Percentiles rank a stretch among this genome's conserved stretches.
Evolutionary conservation across 805 yeast species (phyloP).

Genomic region (Starmera dryadoides): DNA sequence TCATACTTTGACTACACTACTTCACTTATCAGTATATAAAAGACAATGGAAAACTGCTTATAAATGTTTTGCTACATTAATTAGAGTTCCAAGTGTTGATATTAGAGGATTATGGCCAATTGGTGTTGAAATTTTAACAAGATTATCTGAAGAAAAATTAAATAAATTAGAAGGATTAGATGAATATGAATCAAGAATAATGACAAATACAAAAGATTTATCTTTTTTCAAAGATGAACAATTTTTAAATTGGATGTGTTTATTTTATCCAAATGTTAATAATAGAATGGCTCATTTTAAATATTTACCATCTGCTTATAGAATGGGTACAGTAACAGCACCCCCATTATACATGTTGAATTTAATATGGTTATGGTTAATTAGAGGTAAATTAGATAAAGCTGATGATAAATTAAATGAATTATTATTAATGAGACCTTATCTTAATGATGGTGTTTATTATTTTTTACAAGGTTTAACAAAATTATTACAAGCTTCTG

Average conservation of each 20-base stretch:
- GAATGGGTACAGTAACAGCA: conserved; percentile 6
- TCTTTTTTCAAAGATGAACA: conserved; percentile 14
- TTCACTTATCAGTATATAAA: conserved; percentile 41
- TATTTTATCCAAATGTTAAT: conserved; percentile 3
- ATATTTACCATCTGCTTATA: conserved; percentile 5
- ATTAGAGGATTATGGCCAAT: conserved; percentile 55
- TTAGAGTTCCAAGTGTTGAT: conserved; percentile 44
- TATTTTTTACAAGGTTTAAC: conserved; percentile 18
- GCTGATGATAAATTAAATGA: conserved; percentile 14
- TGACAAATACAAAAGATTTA: background rate
- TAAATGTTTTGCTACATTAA: conserved; percentile 39
- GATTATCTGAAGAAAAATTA: conserved; percentile 10
- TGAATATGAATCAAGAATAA: conserved; percentile 3
- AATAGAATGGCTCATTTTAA: background rate
- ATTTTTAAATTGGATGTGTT: conserved; percentile 15
- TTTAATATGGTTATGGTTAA: conserved; percentile 14
- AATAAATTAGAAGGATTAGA: conserved; percentile 1
- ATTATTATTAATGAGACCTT: conserved; percentile 11
- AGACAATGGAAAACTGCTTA: conserved; percentile 52
- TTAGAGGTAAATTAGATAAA: conserved; percentile 10
- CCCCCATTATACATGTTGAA: conserved; percentile 9
- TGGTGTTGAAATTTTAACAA: conserved; percentile 46
- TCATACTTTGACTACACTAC: conserved; percentile 6
- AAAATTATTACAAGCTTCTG: conserved; percentile 13
- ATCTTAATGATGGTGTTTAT: conserved; percentile 15